These are phyloP conservation scores for Sporisorium scitamineum DNA, from an alignment of 1,284 basidiomycete species.

Conservation along the genomic window DNA sequence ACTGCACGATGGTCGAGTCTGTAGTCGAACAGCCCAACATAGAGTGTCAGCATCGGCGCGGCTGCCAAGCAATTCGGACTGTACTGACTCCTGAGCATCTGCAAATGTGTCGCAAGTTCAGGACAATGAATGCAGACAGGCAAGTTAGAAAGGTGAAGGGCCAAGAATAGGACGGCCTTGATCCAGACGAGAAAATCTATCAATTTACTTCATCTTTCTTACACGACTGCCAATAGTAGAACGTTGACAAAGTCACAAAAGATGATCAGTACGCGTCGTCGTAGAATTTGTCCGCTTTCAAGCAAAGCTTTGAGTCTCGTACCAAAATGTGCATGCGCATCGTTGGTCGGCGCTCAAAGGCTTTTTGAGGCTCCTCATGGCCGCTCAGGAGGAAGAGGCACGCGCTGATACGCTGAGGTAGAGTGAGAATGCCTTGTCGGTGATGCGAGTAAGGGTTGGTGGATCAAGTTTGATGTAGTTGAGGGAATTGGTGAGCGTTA, in stretches of 20 bases:
- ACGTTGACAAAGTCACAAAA: neutral
- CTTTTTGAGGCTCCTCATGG: neutral
- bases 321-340: conserved; percentile 13
- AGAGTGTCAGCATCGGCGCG: neutral
- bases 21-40: neutral
- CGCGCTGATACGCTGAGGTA: neutral
- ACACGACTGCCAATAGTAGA: conserved; percentile 16
- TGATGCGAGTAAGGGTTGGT: neutral
- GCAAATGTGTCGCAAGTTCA: neutral
- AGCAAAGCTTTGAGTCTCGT: neutral
- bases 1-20: conserved; percentile 40
- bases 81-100: conserved; percentile 38
- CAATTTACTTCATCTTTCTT: conserved; percentile 46
- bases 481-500: neutral
- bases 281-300: neutral
- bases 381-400: neutral
- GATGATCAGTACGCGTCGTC: conserved; percentile 9
- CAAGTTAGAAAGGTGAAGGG: neutral
- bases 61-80: neutral
- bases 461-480: neutral
- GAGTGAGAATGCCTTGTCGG: neutral
- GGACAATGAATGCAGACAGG: neutral
- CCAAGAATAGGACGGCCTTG: too few relatives aligned
- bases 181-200: neutral
- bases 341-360: neutral